Base-by-base conservation (phyloP, 306 rosid genomes). In the Cicer cuneatum region DNA sequence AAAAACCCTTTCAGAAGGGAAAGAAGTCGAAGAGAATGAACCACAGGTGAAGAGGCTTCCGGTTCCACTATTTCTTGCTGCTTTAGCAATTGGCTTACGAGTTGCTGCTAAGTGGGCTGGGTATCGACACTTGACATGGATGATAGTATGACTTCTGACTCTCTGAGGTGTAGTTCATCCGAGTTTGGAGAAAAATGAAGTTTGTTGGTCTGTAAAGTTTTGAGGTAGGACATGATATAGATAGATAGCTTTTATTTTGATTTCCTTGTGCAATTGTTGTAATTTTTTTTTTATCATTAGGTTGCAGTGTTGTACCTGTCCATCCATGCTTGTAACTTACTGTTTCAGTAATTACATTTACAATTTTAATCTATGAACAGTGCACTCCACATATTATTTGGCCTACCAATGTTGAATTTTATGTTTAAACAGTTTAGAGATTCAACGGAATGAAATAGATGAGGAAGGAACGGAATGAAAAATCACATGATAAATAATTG, bases 31-130 rank as follows among this genome's bases (percentile, higher is more conserved):
- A 1, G 79, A 73, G 76, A 85, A 62, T 62, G 84, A 61, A 81
- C 75, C 71, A 14, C 54, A 54, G 9, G 39, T 69, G 48, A 72
- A 83, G 78, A 86, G 79, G 74, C 82, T 86, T 81, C 96, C 96
- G 5, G 14, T 87, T 77, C 99, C 99, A 7, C 81, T 94, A 78
- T 58, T 92, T 53, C 88, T 84, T 41, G 85, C 84, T 18, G 95
- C 90, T 66, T 86, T 91, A 29, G 93, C 97, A n/a, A 92, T 90
- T 18, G 96, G 99, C 64, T 82, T 90, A 63, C 90, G 63, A 46
- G 48, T 85, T 48, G 97, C 96, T 48, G 96, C 95, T n/a, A 90
- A 86, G 47, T 94, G 97, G 97, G 95, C 93, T 7, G 95, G 97
- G 13, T 85, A 94, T 69, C 84, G 96, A 60, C 97, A 94, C 87